A percentile compares a stretch with the other conserved stretches of the same genome.
Conservation (phyloP, 2,329 filamentous ascomycete species). For the Trichoderma arundinaceum region DNA sequence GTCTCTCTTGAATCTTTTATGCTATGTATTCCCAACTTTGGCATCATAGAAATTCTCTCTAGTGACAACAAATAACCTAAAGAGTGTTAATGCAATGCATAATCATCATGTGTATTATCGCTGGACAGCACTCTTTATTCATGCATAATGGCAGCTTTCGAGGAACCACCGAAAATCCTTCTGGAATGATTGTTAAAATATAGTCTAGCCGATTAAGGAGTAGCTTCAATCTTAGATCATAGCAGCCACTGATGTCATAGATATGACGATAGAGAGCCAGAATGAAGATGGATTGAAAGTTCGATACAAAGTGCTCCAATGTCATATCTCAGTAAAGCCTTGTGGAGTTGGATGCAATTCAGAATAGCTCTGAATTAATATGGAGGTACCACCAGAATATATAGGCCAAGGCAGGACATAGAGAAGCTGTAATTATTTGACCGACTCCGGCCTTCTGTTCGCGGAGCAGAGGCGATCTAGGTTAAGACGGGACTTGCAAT, state of each 20-base stretch:
- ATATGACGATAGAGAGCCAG: not conserved
- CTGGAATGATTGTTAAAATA: not conserved
- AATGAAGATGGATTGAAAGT: not conserved
- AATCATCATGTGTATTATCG: conserved; percentile 8
- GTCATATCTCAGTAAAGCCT: not conserved
- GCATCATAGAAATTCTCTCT: no score
- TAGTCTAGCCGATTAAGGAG: not conserved
- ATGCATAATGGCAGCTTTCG: not conserved
- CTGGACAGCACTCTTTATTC: not conserved
- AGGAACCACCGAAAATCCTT: conserved; percentile 9
- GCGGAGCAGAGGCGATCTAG: not conserved
- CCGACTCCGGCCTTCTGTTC: no score
- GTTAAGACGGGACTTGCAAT: not conserved
- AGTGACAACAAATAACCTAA: not conserved
- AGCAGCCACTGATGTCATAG: conserved; percentile 13
- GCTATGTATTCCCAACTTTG: no score
- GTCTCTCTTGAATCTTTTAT: no score
- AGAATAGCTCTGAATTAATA: not conserved
- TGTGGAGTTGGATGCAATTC: not conserved
- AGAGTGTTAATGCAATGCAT: not conserved
- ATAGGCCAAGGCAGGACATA: not conserved
- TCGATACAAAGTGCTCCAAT: not conserved
- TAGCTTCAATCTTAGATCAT: not conserved
- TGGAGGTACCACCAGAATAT: not conserved
- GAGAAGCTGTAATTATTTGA: no score